phyloP scores from a whole-genome alignment of 1,284 basidiomycete genomes.

The Rhodotorula sp. region DNA sequence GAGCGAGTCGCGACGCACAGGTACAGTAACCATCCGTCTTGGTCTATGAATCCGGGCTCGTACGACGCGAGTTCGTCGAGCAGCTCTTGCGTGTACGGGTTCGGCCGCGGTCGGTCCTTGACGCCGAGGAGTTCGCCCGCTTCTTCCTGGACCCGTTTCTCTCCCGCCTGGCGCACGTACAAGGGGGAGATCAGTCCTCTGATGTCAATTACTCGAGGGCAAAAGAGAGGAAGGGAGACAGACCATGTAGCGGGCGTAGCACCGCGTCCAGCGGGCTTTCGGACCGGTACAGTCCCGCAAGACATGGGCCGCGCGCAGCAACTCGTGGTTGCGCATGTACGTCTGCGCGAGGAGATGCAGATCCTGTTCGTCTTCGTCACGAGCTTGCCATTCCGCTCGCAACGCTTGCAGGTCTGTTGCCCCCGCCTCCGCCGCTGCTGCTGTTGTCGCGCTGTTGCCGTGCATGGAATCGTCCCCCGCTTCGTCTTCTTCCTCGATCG shows the following conservation, averaged over 20 bases:
- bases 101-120: constrained; percentile 23
- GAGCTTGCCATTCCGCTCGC: constrained; percentile 6
- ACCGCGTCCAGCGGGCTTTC: constrained; percentile 71
- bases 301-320: constrained; percentile 68
- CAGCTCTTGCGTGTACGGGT: constrained; percentile 57
- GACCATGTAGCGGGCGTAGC: constrained; percentile 84
- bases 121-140: constrained; percentile 40
- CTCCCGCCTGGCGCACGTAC: constrained; percentile 43
- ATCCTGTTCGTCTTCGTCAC: constrained; percentile 52
- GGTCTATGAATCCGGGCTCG: constrained; percentile 47
- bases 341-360: constrained; percentile 67
- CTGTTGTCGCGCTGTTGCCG: not conserved
- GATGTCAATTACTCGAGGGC: too few species aligned
- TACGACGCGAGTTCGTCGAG: constrained; percentile 59
- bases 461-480: not conserved
- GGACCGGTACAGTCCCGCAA: constrained; percentile 65
- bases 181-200: not conserved
- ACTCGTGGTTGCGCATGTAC: constrained; percentile 77
- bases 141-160: constrained; percentile 43
- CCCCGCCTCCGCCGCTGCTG: not conserved
- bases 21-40: constrained; percentile 82
- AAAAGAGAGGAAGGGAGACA: not conserved
- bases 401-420: not conserved
- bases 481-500: not conserved
- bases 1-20: constrained; percentile 58